A percentile compares a stretch with the other conserved stretches of the same genome.
These are phyloP conservation scores for Aspergillus eucalypticola DNA, from an alignment of 2,329 filamentous ascomycete species.

Conservation along the genomic window DNA sequence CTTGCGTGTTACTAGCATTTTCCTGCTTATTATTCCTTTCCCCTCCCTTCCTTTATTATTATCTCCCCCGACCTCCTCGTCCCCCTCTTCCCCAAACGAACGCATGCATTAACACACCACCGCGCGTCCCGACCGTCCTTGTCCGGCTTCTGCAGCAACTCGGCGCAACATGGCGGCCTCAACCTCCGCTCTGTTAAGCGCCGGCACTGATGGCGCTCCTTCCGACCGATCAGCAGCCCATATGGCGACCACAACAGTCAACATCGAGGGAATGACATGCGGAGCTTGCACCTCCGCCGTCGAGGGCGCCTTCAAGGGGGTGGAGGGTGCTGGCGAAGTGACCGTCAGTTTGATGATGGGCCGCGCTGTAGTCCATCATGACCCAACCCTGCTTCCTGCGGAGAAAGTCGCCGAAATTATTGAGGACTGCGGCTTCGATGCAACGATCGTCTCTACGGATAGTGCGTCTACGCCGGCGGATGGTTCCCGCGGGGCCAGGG, in stretches of 20 bases:
- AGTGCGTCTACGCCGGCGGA: constrained; percentile 57
- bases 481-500: constrained; percentile 36
- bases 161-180: constrained; percentile 20
- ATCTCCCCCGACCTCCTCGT: background rate
- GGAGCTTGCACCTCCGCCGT: constrained; percentile 95
- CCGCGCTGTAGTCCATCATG: constrained; percentile 89
- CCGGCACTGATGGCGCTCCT: constrained; percentile 19
- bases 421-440: constrained; percentile 89
- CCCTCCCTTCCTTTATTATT: constrained; percentile 4
- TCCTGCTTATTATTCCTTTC: background rate
- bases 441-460: constrained; percentile 81
- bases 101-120: constrained; percentile 21
- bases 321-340: constrained; percentile 79
- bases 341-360: constrained; percentile 95
- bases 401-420: constrained; percentile 81
- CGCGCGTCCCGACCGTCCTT: constrained; percentile 5
- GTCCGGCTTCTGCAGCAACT: constrained; percentile 20
- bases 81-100: background rate
- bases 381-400: constrained; percentile 70
- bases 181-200: constrained; percentile 20
- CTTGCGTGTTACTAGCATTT: constrained; percentile 1
- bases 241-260: constrained; percentile 87
- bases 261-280: constrained; percentile 84
- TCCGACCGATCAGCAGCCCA: constrained; percentile 50
- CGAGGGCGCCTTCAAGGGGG: constrained; percentile 81